Conservation (phyloP, 2,329 filamentous ascomycete genomes). For the Beauveria bassiana region DNA sequence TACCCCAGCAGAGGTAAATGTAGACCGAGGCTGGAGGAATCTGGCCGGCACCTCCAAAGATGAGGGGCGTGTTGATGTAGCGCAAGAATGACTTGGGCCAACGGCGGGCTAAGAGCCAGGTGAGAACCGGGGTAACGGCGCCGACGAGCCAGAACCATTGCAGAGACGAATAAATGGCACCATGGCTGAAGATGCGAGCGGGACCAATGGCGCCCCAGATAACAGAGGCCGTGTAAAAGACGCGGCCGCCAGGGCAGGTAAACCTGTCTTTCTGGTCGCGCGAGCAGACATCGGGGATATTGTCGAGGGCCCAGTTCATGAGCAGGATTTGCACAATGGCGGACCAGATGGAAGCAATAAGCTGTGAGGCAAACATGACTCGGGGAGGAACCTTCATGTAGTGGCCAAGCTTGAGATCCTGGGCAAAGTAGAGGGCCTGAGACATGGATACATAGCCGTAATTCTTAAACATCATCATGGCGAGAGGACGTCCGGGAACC, state of each 20-base stretch:
- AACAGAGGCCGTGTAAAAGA: conserved; percentile 61
- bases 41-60: conserved; percentile 56
- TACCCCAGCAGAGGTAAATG: conserved; percentile 64
- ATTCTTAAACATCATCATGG: conserved; percentile 74
- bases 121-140: conserved; percentile 51
- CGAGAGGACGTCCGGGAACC: conserved; percentile 60
- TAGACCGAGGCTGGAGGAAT: conserved; percentile 64
- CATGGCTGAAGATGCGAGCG: conserved; percentile 57
- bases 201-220: conserved; percentile 71
- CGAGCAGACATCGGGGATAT: conserved; percentile 55
- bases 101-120: conserved; percentile 53
- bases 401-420: conserved; percentile 60
- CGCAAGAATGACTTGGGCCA: conserved; percentile 55
- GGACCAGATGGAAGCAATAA: conserved; percentile 53
- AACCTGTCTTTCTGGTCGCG: conserved; percentile 46
- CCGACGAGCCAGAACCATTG: conserved; percentile 68
- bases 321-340: conserved; percentile 56
- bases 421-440: conserved; percentile 56
- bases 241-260: conserved; percentile 45
- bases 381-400: conserved; percentile 60
- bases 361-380: conserved; percentile 53
- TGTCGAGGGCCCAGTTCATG: conserved; percentile 57
- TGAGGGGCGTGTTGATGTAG: conserved; percentile 60
- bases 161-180: conserved; percentile 54
- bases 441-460: conserved; percentile 63